Evolutionary conservation across 495 filamentous ascomycete species (phyloP).

Genomic region (Hypoxylon subgilvum): DNA sequence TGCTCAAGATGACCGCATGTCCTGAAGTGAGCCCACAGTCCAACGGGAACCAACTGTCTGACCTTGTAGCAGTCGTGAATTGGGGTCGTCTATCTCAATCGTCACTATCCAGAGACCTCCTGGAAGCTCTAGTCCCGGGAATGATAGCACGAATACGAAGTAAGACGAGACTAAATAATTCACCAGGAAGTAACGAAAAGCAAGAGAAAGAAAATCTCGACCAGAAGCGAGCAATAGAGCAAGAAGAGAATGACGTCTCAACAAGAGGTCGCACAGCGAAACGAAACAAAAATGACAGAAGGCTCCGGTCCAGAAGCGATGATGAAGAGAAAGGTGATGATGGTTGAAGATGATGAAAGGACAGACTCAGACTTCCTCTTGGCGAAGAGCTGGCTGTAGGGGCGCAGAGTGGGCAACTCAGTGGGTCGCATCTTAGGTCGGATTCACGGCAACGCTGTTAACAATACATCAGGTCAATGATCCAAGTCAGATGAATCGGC

Average conservation of each 20-base stretch:
- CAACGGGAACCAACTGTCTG: too few species aligned
- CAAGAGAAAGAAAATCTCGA: conserved; percentile 24
- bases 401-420: conserved; percentile 5
- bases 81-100: too few species aligned
- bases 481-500: conserved; percentile 29
- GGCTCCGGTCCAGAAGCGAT: conserved; percentile 34
- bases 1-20: conserved; percentile 25
- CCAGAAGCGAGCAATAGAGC: conserved; percentile 29
- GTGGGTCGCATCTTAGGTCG: conserved; percentile 4
- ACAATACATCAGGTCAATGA: too few species aligned
- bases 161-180: not conserved
- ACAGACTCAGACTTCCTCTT: conserved; percentile 20
- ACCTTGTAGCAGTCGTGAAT: too few species aligned
- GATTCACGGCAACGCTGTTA: conserved; percentile 19
- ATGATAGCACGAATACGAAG: too few species aligned
- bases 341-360: conserved; percentile 24
- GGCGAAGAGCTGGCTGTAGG: conserved; percentile 2
- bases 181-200: conserved; percentile 12
- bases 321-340: conserved; percentile 30
- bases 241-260: conserved; percentile 17
- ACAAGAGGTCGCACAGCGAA: conserved; percentile 29
- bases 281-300: conserved; percentile 34
- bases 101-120: too few species aligned
- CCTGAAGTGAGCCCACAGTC: conserved; percentile 7
- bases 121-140: too few species aligned